Evolutionary conservation across 2,329 filamentous ascomycete genomes (phyloP), one percentile per base, ranked within the genome.

Genomic region (Penicillium griseofulvum): DNA sequence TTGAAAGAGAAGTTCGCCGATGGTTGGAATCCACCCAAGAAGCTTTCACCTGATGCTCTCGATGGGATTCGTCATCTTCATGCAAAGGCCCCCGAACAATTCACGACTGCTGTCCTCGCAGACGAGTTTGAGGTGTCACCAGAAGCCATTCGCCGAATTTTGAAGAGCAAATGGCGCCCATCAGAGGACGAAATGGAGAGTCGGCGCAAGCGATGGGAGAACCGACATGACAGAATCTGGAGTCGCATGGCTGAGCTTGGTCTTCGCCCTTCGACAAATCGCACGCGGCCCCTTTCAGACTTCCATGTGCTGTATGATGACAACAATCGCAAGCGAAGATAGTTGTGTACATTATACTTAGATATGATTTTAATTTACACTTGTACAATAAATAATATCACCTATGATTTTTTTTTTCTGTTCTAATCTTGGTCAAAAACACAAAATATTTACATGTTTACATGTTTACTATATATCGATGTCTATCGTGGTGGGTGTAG

Each of bases 31-130:
- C 93, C 94, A 29, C 82, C 83, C 46, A 97, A 96, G 74, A 87
- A 87, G 55, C 81, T 99, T 10, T 97, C 94, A 0, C 94, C 94
- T 0, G 93, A 97, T 72, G 91, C 92, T 1, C 79, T 97, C 31
- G 87, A 89, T n/a, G 92, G 91, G 39, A 96, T 99, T 64, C 86
- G 91, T 39, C 87, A 89, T 19, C 79, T 99, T 33, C 85, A 97
- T 71, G 78, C 82, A 26, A 86, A 91, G 64, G 87, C 91, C 59
- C 91, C 93, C 0, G 81, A 88, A 2, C 80, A 82, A 54, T 97
- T 91, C 76, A 89, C 87, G 4, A 95, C 89, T 0, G 74, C 81
- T 16, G 81, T 85, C 33, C 84, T 97, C 14, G 85, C 93, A 0
- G 69, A 85, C 1, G 85, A 91, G 64, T 99, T 97, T 74, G 81